These are phyloP conservation scores for Pyrus pyrifolia DNA, from an alignment of 306 rosid species.

Conservation along the genomic window DNA sequence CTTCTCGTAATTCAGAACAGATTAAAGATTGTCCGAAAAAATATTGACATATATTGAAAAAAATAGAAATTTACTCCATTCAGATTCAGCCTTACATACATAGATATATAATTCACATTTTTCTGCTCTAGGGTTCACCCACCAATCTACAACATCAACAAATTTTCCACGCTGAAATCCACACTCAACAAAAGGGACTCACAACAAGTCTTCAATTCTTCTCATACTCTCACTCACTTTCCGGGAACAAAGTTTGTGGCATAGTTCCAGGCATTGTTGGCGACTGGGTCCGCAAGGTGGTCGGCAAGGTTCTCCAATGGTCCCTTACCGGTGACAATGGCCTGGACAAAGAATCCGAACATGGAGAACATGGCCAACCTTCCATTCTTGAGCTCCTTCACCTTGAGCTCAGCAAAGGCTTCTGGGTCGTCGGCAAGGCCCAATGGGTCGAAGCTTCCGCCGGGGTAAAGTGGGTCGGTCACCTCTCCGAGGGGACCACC, in stretches of 20 bases:
- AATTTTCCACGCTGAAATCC: slow-evolving; percentile 10
- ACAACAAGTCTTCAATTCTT: not conserved
- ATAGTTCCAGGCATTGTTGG: slow-evolving; percentile 89
- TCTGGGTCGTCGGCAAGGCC: slow-evolving; percentile 95
- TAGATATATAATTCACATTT: slow-evolving; percentile 29
- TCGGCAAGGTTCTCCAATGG: slow-evolving; percentile 90
- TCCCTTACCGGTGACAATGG: slow-evolving; percentile 85
- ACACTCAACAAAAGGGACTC: not conserved
- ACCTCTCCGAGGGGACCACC: slow-evolving; percentile 92
- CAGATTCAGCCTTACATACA: not conserved
- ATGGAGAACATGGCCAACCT: slow-evolving; percentile 90
- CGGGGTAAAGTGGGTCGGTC: slow-evolving; percentile 76
- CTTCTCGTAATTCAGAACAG: too few species aligned
- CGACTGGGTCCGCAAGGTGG: slow-evolving; percentile 92
- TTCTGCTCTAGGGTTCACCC: slow-evolving; percentile 2
- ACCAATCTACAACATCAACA: slow-evolving; percentile 5
- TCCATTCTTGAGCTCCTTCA: slow-evolving; percentile 88
- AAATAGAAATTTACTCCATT: not conserved
- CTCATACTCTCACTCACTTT: slow-evolving; percentile 40
- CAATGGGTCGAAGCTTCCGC: slow-evolving; percentile 98
- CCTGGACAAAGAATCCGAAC: slow-evolving; percentile 93
- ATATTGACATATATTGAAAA: not conserved
- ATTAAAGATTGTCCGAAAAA: too few species aligned
- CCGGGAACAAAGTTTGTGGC: slow-evolving; percentile 98
- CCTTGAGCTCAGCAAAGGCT: slow-evolving; percentile 85